Evolutionary conservation across 768 basidiomycete species (phyloP).

Genomic region (Fibroporia radiculosa): DNA sequence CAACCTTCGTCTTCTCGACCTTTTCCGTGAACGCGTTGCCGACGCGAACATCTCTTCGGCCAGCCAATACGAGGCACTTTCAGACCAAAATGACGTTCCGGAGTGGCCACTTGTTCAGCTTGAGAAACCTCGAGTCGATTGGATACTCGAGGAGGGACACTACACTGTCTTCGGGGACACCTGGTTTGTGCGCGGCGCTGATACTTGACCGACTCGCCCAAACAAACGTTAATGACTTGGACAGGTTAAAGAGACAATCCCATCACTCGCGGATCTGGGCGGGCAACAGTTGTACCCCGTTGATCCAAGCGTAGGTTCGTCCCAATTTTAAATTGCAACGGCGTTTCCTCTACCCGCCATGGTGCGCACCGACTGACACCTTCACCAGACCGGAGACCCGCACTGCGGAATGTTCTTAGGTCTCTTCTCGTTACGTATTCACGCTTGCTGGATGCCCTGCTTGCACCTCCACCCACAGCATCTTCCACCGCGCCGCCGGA

Average conservation of each 20-base stretch:
- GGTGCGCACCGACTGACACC: background rate
- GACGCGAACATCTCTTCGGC: constrained; percentile 29
- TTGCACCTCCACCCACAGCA: constrained; percentile 54
- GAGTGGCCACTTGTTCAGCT: constrained; percentile 71
- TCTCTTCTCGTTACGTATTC: constrained; percentile 80
- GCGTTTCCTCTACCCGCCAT: no score
- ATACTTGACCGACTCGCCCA: background rate
- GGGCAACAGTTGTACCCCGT: constrained; percentile 74
- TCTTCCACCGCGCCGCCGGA: constrained; percentile 44
- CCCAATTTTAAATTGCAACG: no score
- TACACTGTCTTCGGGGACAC: constrained; percentile 83
- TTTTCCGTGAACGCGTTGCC: constrained; percentile 47
- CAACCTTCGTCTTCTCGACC: constrained; percentile 60
- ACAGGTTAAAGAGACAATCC: constrained; percentile 77
- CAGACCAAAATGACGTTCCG: constrained; percentile 68
- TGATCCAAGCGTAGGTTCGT: constrained; percentile 67
- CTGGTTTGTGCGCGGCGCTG: constrained; percentile 86
- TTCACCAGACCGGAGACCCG: constrained; percentile 66
- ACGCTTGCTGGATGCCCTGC: constrained; percentile 57
- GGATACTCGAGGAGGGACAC: constrained; percentile 80
- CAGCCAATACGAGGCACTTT: constrained; percentile 55
- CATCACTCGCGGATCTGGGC: constrained; percentile 75
- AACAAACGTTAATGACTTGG: no score
- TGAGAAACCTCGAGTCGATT: constrained; percentile 83
- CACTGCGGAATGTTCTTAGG: constrained; percentile 60